Evolutionary conservation across 768 basidiomycete species (phyloP), one percentile per base, ranked within the genome.

Genomic region (Panaeolus papilionaceus): DNA sequence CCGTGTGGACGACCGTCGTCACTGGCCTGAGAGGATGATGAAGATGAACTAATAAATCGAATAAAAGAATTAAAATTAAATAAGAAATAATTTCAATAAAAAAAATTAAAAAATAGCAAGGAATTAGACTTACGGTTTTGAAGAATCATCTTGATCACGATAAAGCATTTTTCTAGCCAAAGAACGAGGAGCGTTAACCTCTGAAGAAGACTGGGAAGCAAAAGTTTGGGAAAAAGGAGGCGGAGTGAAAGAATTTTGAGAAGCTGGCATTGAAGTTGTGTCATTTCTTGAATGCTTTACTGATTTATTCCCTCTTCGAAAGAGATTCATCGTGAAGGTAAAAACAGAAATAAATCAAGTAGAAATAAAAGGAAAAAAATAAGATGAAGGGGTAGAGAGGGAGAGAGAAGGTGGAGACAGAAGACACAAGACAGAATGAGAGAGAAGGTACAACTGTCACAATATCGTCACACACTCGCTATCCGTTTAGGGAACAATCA

Each of bases 321-420:
- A 76, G 65, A 76, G 39, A 38, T 72, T 61, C 74, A 75, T 76
- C 3, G 54, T 33, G 10, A 7, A 47, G 4, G 8, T n/a, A 47
- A 47, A 20, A 47, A 61, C 28, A 49, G 44, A 10, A 16, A 42
- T 18, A 45, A 40, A 40, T 40, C 39, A 40, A 18, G 5, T 44
- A 16, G 16, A 16, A 64, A 61, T 64, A 68, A 61, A 58, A 28
- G 42, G 63, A 64, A 51, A 68, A 66, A 47, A 70, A 64, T 51
- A 49, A 51, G 63, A 54, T 20, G 66, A 71, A 2, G 45, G 58
- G 33, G 58, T 54, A 44, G 42, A 44, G 16, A 18, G 18, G 2
- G 20, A 49, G 11, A 11, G 47, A 20, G 47, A 49, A 7, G 20
- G 20, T n/a, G 20, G 7, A 26, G 45, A 45, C n/a, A 18, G 45